These are phyloP conservation scores for Rhytidiadelphus loreus DNA, from an alignment of 225 moss, liverwort and hornwort species.

Conservation along the genomic window DNA sequence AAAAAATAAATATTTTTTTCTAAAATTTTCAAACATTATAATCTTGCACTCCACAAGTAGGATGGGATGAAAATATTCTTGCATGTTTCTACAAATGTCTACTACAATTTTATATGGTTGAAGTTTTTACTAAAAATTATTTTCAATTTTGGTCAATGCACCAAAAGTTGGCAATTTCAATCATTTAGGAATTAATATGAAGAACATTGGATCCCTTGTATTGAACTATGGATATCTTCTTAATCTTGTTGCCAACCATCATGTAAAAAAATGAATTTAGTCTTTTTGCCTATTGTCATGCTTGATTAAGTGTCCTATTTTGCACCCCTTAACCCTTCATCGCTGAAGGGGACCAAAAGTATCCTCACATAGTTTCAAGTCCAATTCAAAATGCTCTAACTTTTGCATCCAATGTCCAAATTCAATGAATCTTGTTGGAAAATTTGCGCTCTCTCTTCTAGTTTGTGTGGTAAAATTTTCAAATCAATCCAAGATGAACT, in stretches of 20 bases:
- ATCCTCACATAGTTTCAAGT: no score
- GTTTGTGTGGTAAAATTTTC: no score
- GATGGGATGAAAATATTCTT: no score
- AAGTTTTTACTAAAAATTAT: neutral
- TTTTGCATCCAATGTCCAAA: no score
- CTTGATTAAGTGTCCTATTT: no score
- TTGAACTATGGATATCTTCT: neutral
- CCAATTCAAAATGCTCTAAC: no score
- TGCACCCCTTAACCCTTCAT: no score
- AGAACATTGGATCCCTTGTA: neutral
- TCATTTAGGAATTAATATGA: neutral
- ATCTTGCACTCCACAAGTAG: neutral
- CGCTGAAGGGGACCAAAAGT: no score
- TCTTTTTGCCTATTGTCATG: rapidly evolving
- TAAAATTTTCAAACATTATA: neutral
- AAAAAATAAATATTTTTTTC: neutral
- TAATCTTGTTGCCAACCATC: neutral
- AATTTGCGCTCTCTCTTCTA: no score
- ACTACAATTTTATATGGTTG: neutral
- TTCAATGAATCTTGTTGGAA: no score
- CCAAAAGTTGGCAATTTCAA: rapidly evolving
- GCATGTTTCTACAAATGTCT: no score
- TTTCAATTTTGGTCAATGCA: neutral
- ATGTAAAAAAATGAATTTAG: neutral
- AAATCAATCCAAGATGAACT: no score